A percentile compares a stretch with the other conserved stretches of the same genome.
Conservation (phyloP, 108 stramenopile genomes). For the Nitzschia sp. region DNA sequence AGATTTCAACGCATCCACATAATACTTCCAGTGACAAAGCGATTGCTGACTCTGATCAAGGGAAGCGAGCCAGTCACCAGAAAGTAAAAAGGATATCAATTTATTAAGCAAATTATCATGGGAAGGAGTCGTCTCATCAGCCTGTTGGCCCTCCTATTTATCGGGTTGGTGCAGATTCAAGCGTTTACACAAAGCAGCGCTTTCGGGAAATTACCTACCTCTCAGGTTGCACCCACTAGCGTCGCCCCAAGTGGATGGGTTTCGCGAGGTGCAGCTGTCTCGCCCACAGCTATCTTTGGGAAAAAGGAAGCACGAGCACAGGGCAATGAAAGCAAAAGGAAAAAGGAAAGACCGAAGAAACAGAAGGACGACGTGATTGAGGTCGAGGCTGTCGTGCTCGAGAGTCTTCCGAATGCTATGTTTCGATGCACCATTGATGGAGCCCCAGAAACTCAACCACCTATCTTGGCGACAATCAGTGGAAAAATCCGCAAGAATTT, state of each 20-base stretch:
- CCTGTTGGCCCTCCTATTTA: background rate
- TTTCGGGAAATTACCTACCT: background rate
- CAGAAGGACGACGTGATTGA: conserved; percentile 92
- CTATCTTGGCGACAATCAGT: conserved; percentile 88
- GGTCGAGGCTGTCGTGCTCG: conserved; percentile 81
- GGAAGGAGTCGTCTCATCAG: background rate
- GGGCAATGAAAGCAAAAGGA: conserved; percentile 73
- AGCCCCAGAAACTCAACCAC: conserved; percentile 76
- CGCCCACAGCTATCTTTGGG: conserved; percentile 49
- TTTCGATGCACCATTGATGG: conserved; percentile 88
- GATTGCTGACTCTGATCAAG: no score
- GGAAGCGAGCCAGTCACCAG: no score
- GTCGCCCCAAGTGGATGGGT: background rate
- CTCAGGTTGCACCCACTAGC: background rate
- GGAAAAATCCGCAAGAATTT: conserved; percentile 93
- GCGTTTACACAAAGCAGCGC: background rate
- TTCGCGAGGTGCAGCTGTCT: background rate
- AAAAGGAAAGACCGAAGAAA: conserved; percentile 73
- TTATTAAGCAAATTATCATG: background rate
- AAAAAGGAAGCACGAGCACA: conserved; percentile 79
- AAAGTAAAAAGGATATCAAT: no score
- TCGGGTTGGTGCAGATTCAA: background rate
- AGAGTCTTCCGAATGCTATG: conserved; percentile 92
- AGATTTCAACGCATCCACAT: no score
- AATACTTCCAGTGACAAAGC: no score